Base-by-base conservation (phyloP, 2,329 filamentous ascomycete species). In the Scorias spongiosa region DNA sequence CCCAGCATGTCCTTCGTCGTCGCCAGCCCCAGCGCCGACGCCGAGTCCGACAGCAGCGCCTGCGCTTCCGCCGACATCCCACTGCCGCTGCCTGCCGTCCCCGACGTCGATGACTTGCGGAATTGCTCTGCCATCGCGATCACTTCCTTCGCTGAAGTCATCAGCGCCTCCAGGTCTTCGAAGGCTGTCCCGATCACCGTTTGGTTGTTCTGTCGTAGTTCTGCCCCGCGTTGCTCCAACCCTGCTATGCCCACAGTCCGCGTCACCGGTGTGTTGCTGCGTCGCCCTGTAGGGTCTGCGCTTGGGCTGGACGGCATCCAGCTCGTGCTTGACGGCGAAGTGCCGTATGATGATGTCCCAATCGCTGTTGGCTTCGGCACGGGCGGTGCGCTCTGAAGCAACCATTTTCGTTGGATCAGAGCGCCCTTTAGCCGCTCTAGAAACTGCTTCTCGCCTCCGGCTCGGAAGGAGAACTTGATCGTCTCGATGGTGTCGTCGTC, bases 121-220 rank as follows among this genome's bases (percentile, higher is more conserved):
- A 96, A 89, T 12, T 79, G 79, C 62, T 96, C 89, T 1, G 91
- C 91, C 37, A 98, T 78, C 5, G 87, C 86, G 42, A 96, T 81
- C 41, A 98, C 86, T 59, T 98, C 86, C 59, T 96, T 95, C 5
- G 91, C 91, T 2, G 89, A 95, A 2, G 88, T 86, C 89, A 96
- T 98, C 32, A 98, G 71, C 2, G 91, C 88, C 59, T 96, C 89
- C 0, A 98, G 74, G 57, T 98, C 91, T 59, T 95, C 89, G 56
- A 98, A 98, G 0, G 91, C 88, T 51, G 77, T 87, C 20, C 89
- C 89, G 50, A 98, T 94, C 41, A 95, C 80, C 9, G 86, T 66
- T 62, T 95, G 87, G 54, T 95, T 96, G 61, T 93, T 94, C 65
- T 85, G 89, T 45, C 86, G 81, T 57, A 87, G 76, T 53, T 88